Evolutionary conservation across 495 filamentous ascomycete genomes (phyloP).

Genomic region (Trichoderma gamsii): DNA sequence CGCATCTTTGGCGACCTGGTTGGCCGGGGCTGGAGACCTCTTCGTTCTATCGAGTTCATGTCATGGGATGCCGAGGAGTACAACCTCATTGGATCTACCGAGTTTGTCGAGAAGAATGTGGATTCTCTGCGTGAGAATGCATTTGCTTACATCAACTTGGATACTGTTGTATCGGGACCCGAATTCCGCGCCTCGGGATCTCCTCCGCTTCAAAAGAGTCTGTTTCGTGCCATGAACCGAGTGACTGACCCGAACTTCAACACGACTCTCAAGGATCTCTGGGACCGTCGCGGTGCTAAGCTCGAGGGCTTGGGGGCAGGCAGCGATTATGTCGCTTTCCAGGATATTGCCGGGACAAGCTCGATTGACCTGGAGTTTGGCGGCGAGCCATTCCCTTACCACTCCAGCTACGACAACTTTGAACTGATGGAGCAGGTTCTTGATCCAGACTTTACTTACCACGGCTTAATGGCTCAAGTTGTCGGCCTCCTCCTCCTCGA

Average conservation of each 20-base stretch:
- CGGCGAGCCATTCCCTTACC: conserved; percentile 64
- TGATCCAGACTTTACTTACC: conserved; percentile 79
- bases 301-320: conserved; percentile 70
- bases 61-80: conserved; percentile 94
- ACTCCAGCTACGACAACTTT: conserved; percentile 84
- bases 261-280: conserved; percentile 64
- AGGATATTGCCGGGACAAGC: conserved; percentile 86
- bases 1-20: conserved; percentile 74
- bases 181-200: conserved; percentile 70
- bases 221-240: conserved; percentile 66
- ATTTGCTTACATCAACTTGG: conserved; percentile 88
- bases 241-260: conserved; percentile 68
- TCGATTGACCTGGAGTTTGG: conserved; percentile 81
- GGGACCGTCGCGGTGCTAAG: conserved; percentile 58
- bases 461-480: conserved; percentile 71
- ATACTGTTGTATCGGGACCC: conserved; percentile 69
- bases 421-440: conserved; percentile 75
- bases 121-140: conserved; percentile 66
- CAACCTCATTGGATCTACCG: conserved; percentile 90
- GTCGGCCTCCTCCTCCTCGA: conserved; percentile 81
- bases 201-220: conserved; percentile 65
- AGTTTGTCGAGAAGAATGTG: conserved; percentile 88
- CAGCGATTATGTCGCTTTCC: conserved; percentile 90
- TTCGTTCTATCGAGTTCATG: conserved; percentile 87
- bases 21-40: conserved; percentile 75